These are phyloP conservation scores for Elasticomyces elasticus DNA, from an alignment of 495 filamentous ascomycete species.

Conservation along the genomic window DNA sequence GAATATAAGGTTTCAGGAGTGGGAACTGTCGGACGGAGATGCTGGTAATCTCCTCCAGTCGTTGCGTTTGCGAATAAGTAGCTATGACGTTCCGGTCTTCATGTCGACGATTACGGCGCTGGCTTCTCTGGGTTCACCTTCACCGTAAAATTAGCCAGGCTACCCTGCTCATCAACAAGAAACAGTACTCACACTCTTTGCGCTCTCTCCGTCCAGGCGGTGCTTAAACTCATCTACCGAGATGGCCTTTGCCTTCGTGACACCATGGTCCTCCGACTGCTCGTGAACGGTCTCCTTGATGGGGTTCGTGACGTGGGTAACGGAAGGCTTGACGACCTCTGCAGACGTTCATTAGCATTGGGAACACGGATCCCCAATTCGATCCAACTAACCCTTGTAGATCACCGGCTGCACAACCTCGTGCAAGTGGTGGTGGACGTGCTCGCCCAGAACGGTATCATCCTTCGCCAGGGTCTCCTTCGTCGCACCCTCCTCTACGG, in stretches of 20 bases:
- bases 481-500: conserved; percentile 35
- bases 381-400: conserved; percentile 38
- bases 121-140: background rate
- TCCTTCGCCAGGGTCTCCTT: conserved; percentile 37
- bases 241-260: conserved; percentile 46
- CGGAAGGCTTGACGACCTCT: conserved; percentile 51
- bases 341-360: background rate
- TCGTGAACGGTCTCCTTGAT: conserved; percentile 56
- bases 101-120: no score
- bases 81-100: no score
- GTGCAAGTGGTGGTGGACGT: conserved; percentile 51
- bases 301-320: conserved; percentile 55
- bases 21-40: no score
- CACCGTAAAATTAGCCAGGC: no score
- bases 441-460: conserved; percentile 44
- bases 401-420: conserved; percentile 56
- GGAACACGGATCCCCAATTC: background rate
- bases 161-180: no score
- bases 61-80: no score
- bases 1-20: no score
- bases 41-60: no score
- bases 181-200: background rate
- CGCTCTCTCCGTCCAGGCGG: conserved; percentile 5
- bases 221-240: conserved; percentile 48
- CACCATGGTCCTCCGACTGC: conserved; percentile 46